Evolutionary conservation across 345 rosid genomes (phyloP).

Genomic region (Syzygium grande): DNA sequence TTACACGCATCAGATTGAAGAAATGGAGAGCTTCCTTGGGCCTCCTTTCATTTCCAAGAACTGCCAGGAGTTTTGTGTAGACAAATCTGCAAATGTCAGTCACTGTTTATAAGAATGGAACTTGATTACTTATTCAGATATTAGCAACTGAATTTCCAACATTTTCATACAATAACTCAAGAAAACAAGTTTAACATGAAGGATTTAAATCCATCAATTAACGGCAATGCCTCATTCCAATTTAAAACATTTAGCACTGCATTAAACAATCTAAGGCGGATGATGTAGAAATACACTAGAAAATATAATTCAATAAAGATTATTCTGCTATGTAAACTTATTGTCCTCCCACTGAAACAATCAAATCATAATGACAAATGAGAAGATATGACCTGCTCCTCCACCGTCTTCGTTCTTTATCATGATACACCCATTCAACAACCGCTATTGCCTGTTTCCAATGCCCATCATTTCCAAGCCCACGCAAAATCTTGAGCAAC

Average conservation of each 20-base stretch:
- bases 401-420: constrained; percentile 41
- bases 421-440: constrained; percentile 69
- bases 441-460: constrained; percentile 81
- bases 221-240: background rate
- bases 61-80: constrained; percentile 78
- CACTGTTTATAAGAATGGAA: background rate
- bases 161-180: background rate
- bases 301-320: background rate
- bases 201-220: background rate
- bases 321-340: background rate
- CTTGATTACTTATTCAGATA: background rate
- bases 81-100: constrained; percentile 64
- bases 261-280: background rate
- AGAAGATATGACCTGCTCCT: constrained; percentile 56
- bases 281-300: background rate
- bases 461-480: constrained; percentile 52
- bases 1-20: constrained; percentile 77
- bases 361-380: background rate
- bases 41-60: constrained; percentile 68
- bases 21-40: constrained; percentile 64
- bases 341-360: background rate
- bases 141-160: background rate
- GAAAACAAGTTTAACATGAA: background rate
- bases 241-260: background rate
- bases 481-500: constrained; percentile 67